Conservation (phyloP, 2,329 filamentous ascomycete species). For the Aureobasidium sp. region DNA sequence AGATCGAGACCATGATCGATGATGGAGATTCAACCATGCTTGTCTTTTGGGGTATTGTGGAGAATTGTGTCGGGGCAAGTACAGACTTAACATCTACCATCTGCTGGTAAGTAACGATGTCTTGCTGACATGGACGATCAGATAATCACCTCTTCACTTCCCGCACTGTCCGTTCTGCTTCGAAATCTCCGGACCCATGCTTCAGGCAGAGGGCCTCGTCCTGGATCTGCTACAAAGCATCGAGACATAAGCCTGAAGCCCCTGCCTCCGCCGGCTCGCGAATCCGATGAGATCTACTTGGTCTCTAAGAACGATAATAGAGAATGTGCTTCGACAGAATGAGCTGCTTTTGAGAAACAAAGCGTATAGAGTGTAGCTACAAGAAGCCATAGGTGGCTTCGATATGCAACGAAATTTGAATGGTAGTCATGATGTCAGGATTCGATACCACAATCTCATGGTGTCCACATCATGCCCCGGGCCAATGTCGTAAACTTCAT, state of each 20-base stretch:
- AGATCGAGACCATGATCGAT: neutral
- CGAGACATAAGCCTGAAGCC: neutral
- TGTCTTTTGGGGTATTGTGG: neutral
- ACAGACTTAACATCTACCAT: neutral
- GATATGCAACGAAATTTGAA: too few species aligned
- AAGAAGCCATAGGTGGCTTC: too few species aligned
- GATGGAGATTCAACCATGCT: neutral
- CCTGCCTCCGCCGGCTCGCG: neutral
- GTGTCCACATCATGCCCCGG: too few species aligned
- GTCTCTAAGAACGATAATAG: neutral
- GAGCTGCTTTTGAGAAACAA: too few species aligned
- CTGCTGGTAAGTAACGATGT: neutral
- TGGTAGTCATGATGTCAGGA: too few species aligned
- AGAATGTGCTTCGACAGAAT: too few species aligned
- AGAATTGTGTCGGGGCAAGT: neutral
- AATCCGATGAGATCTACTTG: neutral
- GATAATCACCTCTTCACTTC: neutral
- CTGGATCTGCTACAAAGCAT: neutral
- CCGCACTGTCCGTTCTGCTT: neutral
- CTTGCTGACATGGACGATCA: neutral
- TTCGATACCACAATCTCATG: too few species aligned
- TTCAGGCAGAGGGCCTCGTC: neutral
- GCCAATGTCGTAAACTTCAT: too few species aligned
- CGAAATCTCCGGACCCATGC: neutral
- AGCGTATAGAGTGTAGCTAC: too few species aligned